Percentiles rank a stretch among this genome's conserved stretches.
Evolutionary conservation across 345 rosid species (phyloP).

Genomic region (Camelina neglecta): DNA sequence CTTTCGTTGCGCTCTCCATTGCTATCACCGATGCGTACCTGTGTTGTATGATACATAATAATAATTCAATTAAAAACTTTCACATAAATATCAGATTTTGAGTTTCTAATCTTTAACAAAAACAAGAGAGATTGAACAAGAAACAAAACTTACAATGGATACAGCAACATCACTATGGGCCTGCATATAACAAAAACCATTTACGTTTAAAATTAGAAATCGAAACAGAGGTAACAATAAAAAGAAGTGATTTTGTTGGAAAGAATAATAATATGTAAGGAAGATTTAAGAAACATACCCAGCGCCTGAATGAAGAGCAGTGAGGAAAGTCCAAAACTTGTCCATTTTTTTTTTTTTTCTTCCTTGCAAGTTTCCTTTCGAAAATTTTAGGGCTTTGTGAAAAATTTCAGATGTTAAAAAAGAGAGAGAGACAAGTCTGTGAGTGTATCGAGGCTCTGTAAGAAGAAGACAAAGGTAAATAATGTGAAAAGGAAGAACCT

Average conservation of each 20-base stretch:
- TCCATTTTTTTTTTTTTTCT: neutral
- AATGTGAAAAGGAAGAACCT: neutral
- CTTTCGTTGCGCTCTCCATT: slow-evolving; percentile 68
- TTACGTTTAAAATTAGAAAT: neutral
- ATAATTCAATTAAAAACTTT: neutral
- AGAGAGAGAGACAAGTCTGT: slow-evolving; percentile 18
- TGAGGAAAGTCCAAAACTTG: slow-evolving; percentile 61
- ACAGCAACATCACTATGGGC: slow-evolving; percentile 74
- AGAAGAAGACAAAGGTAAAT: slow-evolving; percentile 28
- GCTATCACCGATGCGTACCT: slow-evolving; percentile 83
- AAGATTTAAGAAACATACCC: slow-evolving; percentile 50
- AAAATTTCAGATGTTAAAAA: neutral
- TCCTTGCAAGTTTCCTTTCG: neutral
- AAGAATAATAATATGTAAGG: neutral
- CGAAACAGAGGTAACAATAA: neutral
- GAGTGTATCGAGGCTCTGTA: slow-evolving; percentile 11
- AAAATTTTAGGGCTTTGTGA: neutral
- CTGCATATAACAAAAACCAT: slow-evolving; percentile 46
- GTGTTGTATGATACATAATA: no score
- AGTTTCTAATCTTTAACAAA: neutral
- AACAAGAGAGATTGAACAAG: neutral
- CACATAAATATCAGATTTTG: neutral
- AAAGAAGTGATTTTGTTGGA: neutral
- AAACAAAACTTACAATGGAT: slow-evolving; percentile 65
- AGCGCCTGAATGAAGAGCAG: slow-evolving; percentile 58